These are phyloP conservation scores for Phytophthora rubi DNA, from an alignment of 352 stramenopile species.

Conservation along the genomic window DNA sequence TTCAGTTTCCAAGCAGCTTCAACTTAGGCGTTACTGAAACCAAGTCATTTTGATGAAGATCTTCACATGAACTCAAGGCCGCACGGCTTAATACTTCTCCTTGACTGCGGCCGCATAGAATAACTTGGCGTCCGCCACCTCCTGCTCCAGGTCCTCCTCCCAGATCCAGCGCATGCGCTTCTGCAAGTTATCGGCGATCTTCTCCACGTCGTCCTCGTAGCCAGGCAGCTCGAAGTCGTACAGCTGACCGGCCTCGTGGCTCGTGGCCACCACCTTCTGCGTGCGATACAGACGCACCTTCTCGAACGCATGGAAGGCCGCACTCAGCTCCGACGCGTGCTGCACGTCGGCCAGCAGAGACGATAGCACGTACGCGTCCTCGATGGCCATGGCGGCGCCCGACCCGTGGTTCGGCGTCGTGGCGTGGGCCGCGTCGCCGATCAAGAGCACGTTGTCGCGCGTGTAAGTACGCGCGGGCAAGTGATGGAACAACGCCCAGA, in stretches of 20 bases:
- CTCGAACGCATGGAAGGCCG: slow-evolving; percentile 40
- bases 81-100: slow-evolving; percentile 20
- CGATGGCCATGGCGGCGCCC: slow-evolving; percentile 40
- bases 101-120: slow-evolving; percentile 17
- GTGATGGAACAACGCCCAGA: slow-evolving; percentile 43
- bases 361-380: slow-evolving; percentile 42
- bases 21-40: slow-evolving; percentile 6
- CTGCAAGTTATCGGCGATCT: slow-evolving; percentile 38
- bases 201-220: slow-evolving; percentile 35
- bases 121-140: slow-evolving; percentile 36
- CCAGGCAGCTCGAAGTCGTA: slow-evolving; percentile 42
- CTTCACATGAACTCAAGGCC: background rate
- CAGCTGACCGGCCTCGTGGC: slow-evolving; percentile 37
- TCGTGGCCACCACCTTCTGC: slow-evolving; percentile 37
- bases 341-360: slow-evolving; percentile 36
- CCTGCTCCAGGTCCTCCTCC: slow-evolving; percentile 42
- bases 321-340: slow-evolving; percentile 27
- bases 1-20: slow-evolving; percentile 3
- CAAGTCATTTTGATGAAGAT: background rate
- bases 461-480: slow-evolving; percentile 41
- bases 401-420: slow-evolving; percentile 43
- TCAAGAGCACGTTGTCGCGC: slow-evolving; percentile 37
- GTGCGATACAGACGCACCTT: slow-evolving; percentile 48
- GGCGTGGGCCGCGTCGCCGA: slow-evolving; percentile 42
- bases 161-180: slow-evolving; percentile 45